Base-by-base conservation (phyloP, 139 green algal species). In the Nannochloris sp. region DNA sequence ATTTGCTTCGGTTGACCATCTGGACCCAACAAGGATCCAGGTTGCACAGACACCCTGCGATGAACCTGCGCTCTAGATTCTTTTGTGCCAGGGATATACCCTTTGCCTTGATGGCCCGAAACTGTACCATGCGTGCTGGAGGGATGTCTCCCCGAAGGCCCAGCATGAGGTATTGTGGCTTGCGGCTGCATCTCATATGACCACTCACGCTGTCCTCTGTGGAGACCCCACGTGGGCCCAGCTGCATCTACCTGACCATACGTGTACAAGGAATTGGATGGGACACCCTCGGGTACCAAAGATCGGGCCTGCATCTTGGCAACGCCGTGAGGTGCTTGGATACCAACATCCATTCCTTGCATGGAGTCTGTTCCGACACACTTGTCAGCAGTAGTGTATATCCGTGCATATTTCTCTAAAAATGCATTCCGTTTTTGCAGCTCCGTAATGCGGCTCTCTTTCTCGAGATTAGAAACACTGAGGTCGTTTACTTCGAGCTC, bases 321-420 rank as follows among this genome's bases (percentile, higher is more conserved):
- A 55, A 54, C 36, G 7, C 57, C 57, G 6, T 50, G 40, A 25
- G 57, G 57, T 18, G 57, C 57, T 51, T 64, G 57, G 15, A 64
- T 23, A 19, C 21, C 57, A 15, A 51, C 21, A 36, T 51, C 21
- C n/a, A 64, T 25, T 31, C 21, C 21, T 8, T 25, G 12, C n/a
- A 40, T 19, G 14, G 51, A 7, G n/a, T 61, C 27, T 11, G 60
- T 66, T 14, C 36, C 36, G 6, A 66, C 36, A 54, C 60, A 66
- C 19, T 66, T 66, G 14, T 57, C 31, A 25, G 37, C 60, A 4
- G 31, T 66, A 27, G 27, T 8, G n/a, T 23, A 31, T 37, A 37
- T 57, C 16, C 60, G 34, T 40, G 60, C 60, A 40, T 43, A 66
- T 37, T 31, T 27, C 40, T 66, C 60, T 44, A 66, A 57, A 21